A percentile compares a stretch with the other conserved stretches of the same genome.
Conservation (phyloP, 495 filamentous ascomycete genomes). For the Neurospora intermedia region DNA sequence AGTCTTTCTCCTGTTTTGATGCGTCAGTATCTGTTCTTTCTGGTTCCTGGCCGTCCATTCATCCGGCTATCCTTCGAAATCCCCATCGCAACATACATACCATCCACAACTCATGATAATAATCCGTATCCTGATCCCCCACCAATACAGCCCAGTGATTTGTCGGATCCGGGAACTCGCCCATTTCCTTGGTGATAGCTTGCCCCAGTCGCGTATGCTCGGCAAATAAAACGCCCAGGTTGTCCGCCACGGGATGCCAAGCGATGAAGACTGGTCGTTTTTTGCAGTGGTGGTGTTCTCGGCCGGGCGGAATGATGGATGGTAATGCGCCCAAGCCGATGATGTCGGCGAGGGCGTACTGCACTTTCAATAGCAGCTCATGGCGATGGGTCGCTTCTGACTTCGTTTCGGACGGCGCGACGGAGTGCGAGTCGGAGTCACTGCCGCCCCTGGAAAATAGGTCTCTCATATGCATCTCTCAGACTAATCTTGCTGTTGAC, state of each 20-base stretch:
- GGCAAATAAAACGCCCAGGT: constrained; percentile 32
- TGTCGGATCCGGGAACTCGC: constrained; percentile 36
- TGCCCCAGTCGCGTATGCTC: constrained; percentile 33
- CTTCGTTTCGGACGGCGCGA: background rate
- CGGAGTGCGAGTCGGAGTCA: background rate
- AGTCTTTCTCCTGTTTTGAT: constrained; percentile 25
- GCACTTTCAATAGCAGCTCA: background rate
- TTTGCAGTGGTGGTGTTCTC: background rate
- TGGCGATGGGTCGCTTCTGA: background rate
- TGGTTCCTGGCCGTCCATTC: background rate
- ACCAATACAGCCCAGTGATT: constrained; percentile 41
- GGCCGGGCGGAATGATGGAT: background rate
- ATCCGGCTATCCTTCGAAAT: background rate
- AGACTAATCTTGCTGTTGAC: background rate
- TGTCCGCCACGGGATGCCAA: constrained; percentile 37
- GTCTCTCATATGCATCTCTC: background rate
- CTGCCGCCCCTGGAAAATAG: background rate
- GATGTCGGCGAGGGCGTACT: background rate
- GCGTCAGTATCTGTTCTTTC: background rate
- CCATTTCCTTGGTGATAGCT: constrained; percentile 30
- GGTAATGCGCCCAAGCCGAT: background rate
- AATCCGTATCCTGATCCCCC: constrained; percentile 18
- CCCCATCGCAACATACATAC: constrained; percentile 4
- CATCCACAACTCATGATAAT: constrained; percentile 35
- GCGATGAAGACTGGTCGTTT: constrained; percentile 25